These are phyloP conservation scores for Elsinoe fawcettii DNA, from an alignment of 2,329 filamentous ascomycete species.

Conservation along the genomic window DNA sequence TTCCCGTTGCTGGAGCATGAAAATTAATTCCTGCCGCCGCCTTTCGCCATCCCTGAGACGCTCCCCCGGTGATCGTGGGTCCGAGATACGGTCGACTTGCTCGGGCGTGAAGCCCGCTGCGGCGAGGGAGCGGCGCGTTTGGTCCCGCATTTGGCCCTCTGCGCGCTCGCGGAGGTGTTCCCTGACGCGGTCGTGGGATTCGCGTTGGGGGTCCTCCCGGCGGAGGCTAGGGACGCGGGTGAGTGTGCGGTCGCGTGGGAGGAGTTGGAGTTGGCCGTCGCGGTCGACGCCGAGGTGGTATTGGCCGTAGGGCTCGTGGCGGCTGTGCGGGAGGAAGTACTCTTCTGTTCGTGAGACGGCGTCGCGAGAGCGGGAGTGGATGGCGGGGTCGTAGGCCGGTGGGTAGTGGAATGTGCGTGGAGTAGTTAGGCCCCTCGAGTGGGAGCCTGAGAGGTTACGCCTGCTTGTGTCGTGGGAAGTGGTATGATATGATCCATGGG, in stretches of 20 bases:
- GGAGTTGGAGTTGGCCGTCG: constrained; percentile 8
- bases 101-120: background rate
- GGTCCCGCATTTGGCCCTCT: background rate
- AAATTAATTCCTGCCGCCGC: constrained; percentile 21
- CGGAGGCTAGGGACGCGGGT: constrained; percentile 1
- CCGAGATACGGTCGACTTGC: background rate
- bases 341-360: constrained; percentile 1
- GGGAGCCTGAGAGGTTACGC: background rate
- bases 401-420: background rate
- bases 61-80: constrained; percentile 2
- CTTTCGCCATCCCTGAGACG: constrained; percentile 19
- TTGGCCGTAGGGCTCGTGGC: background rate
- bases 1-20: background rate
- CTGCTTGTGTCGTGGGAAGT: background rate
- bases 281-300: constrained; percentile 10
- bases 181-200: background rate
- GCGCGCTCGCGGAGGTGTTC: background rate
- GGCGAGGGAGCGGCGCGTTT: background rate
- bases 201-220: constrained; percentile 1
- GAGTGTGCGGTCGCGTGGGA: constrained; percentile 9
- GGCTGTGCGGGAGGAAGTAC: background rate
- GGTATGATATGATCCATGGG: background rate
- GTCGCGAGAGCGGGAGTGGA: constrained; percentile 4
- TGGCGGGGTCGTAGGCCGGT: background rate
- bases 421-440: background rate